Evolutionary conservation across 2,329 filamentous ascomycete species (phyloP).

Genomic region (Colletotrichum liaoningense): DNA sequence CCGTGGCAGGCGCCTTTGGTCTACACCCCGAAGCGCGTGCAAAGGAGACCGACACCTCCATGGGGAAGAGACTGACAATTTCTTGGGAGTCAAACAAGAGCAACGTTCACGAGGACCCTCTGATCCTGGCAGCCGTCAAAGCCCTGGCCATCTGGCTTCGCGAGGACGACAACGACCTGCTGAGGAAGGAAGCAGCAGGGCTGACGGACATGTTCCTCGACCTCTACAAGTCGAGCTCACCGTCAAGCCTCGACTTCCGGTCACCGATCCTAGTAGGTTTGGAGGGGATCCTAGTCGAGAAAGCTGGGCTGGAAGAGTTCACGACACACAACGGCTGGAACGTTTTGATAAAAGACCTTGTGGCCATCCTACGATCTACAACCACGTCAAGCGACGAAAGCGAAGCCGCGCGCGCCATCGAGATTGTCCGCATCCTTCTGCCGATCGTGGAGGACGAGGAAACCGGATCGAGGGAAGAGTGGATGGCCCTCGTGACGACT

Average conservation of each 20-base stretch:
- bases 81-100: conserved; percentile 69
- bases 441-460: conserved; percentile 60
- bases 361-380: conserved; percentile 52
- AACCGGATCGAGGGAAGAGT: conserved; percentile 60
- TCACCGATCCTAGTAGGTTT: conserved; percentile 68
- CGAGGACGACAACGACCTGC: conserved; percentile 72
- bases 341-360: conserved; percentile 62
- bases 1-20: conserved; percentile 70
- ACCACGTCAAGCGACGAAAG: conserved; percentile 41
- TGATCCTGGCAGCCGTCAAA: conserved; percentile 69
- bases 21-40: conserved; percentile 67
- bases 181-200: conserved; percentile 68
- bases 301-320: conserved; percentile 60
- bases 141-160: conserved; percentile 74
- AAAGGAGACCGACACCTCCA: conserved; percentile 54
- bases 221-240: conserved; percentile 60
- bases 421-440: conserved; percentile 67
- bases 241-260: conserved; percentile 62
- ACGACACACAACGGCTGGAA: conserved; percentile 65
- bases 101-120: conserved; percentile 63
- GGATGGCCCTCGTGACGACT: conserved; percentile 66
- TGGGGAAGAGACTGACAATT: conserved; percentile 60
- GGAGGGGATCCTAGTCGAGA: conserved; percentile 63
- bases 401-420: conserved; percentile 60
- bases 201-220: conserved; percentile 74